Evolutionary conservation across 352 stramenopile species (phyloP), one percentile per base, ranked within the genome.

Genomic region (Globisporangium splendens): DNA sequence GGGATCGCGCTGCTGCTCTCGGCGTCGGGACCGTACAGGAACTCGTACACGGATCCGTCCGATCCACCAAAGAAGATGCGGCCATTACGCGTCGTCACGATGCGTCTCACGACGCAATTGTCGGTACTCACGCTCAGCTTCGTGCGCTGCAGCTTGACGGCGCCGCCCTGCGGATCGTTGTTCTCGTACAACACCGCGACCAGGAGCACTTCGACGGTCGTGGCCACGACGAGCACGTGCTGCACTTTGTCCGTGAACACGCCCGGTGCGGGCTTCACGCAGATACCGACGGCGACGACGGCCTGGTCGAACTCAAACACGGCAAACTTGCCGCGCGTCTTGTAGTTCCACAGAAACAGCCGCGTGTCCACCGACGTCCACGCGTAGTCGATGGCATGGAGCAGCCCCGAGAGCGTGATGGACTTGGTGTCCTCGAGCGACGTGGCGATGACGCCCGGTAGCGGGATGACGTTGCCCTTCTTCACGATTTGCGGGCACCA

Each of bases 41-140:
- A 83, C 79, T 98, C 96, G 69, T 98, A 98, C 11, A 99, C 61
- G 54, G 85, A 87, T 53, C 96, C 96, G 72, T 99, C 96, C 51
- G 91, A 96, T 22, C 96, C 96, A 21, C 93, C 96, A 69, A 99
- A 95, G 68, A 99, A 99, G 63, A 99, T 94, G 33, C 96, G 80
- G 5, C 96, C 96, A 38, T 67, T 74, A 28, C 73, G 70, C 28
- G 91, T 96, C 0, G 88, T 91, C 22, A 77, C 75, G 55, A 99
- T 95, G 35, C 84, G 88, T 8, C 94, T 78, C 50, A 98, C 92
- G 8, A 96, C 89, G 49, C 97, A 89, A 62, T 93, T 94, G 75
- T 99, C 96, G 5, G 95, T 98, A 31, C 86, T 95, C 11, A 98
- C 74, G 42, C 83, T 88, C 42, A 97, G 93, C 57, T 95, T 92